A percentile compares a stretch with the other conserved stretches of the same genome.
Conservation (phyloP, 306 rosid species). For the Rosa persica region DNA sequence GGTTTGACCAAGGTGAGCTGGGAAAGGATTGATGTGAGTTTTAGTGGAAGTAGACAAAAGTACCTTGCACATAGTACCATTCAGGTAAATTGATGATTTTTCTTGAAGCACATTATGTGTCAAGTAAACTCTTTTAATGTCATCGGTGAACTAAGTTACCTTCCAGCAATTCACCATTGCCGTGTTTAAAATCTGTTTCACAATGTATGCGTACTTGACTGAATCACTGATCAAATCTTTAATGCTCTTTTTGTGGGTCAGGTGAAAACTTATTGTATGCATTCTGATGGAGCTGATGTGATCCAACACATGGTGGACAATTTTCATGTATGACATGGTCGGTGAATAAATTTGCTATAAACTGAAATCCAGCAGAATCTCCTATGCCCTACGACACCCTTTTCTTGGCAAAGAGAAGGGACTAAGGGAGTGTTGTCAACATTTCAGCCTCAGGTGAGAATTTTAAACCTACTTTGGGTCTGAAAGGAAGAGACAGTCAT, state of each 20-base stretch:
- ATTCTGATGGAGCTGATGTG: slow-evolving; percentile 78
- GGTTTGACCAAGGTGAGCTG: slow-evolving; percentile 69
- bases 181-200: not conserved
- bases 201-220: not conserved
- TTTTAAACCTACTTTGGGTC: not conserved
- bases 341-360: not conserved
- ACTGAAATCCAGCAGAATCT: slow-evolving; percentile 7
- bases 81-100: slow-evolving; percentile 53
- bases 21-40: slow-evolving; percentile 85
- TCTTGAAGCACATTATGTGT: slow-evolving; percentile 13
- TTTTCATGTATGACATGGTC: slow-evolving; percentile 41
- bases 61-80: slow-evolving; percentile 72
- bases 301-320: slow-evolving; percentile 79
- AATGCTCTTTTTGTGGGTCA: slow-evolving; percentile 31
- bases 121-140: not conserved
- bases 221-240: not conserved
- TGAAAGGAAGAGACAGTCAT: not conserved
- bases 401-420: not conserved
- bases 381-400: slow-evolving; percentile 5
- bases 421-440: not conserved
- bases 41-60: slow-evolving; percentile 59
- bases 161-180: not conserved
- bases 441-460: not conserved
- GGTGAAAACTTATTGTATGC: slow-evolving; percentile 51
- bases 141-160: not conserved